Base-by-base conservation (phyloP, 192 early-diverging fungal species). In the Podila minutissima region DNA sequence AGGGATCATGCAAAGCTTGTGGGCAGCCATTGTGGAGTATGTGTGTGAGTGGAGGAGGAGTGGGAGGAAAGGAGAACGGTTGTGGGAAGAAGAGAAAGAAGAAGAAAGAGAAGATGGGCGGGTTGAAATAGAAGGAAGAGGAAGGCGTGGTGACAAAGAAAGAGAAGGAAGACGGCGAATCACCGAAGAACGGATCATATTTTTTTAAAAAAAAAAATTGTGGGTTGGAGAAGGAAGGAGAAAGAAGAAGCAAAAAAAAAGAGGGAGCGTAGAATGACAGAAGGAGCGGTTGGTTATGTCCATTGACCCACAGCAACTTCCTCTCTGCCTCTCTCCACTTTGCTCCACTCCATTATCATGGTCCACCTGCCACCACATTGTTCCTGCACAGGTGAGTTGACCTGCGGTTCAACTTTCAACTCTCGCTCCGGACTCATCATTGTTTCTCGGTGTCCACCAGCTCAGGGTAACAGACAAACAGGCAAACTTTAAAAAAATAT, bases 1-100 rank as follows among this genome's bases (percentile, higher is more conserved):
- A 50, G 96, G 96, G 83, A 98, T 98, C 91, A 98, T 96, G 91
- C 95, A 97, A 38, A 98, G 90, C 67, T 95, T 93, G 71, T 89
- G 93, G 51, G 77, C 50, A 35, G 76, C 62, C 77, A 81, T 81
- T 68, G 77, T 81, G 49, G 77, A 73, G 32, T 69, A 73, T 22
- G 69, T 55, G 22, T 55, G n/a, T n/a, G 70, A 49, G 51, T 59
- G 69, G 31, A 70, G 8, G 57, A 63, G 22, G 29, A 65, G 37
- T 24, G 64, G 64, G 48, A 65, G 32, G 48, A 41, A 31, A 29
- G 22, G 59, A 26, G 48, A 33, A 17, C 11, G 59, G 28, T 2
- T 26, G 6, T 20, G 59, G 15, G 28, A 28, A 61, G 59, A 61
- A 61, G 15, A 31, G 26, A 33, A 12, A 35, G 29, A 35, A 62